Conservation (phyloP, 306 rosid genomes). For the Hippophae gyantsensis region DNA sequence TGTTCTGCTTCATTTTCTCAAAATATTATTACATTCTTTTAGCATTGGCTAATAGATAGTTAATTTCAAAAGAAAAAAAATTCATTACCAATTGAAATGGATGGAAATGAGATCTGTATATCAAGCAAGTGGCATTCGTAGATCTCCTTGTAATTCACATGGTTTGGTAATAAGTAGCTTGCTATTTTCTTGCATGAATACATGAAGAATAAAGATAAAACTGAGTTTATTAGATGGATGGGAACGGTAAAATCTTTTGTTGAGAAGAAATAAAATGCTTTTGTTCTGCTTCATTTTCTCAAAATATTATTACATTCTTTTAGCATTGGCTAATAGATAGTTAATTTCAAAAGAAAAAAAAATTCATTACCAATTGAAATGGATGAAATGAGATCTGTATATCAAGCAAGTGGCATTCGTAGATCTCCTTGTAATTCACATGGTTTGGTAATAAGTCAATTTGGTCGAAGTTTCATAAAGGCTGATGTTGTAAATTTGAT, state of each 20-base stretch:
- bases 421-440: not conserved
- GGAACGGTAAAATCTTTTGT: slow-evolving; percentile 53
- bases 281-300: slow-evolving; percentile 16
- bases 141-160: not conserved
- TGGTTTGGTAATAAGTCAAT: slow-evolving; percentile 17
- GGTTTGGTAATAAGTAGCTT: too few species aligned
- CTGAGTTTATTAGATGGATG: slow-evolving; percentile 71
- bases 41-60: not conserved
- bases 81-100: too few species aligned
- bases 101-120: too few species aligned
- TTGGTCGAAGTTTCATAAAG: slow-evolving; percentile 9
- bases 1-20: slow-evolving; percentile 15
- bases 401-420: not conserved
- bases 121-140: not conserved
- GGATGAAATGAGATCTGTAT: too few species aligned
- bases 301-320: not conserved
- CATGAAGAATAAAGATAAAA: slow-evolving; percentile 69
- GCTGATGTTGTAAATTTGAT: slow-evolving; percentile 13
- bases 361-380: too few species aligned
- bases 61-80: too few species aligned
- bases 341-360: too few species aligned
- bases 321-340: not conserved
- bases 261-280: slow-evolving; percentile 39
- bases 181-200: slow-evolving; percentile 62
- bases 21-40: not conserved